Conservation (phyloP, 2,329 filamentous ascomycete species). For the Whalleya microplaca region DNA sequence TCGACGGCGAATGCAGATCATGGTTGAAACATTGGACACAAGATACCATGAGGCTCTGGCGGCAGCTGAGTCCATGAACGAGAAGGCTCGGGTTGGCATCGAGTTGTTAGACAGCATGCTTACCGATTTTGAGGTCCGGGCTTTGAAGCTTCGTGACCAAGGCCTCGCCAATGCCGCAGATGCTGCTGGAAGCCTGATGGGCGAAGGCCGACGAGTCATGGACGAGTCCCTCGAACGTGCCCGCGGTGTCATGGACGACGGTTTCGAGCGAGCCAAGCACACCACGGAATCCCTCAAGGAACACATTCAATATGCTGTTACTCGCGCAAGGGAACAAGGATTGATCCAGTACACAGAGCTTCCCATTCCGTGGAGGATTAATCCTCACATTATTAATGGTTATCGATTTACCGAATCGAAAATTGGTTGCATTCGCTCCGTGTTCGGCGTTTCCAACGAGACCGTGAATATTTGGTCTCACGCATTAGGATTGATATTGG, state of each 20-base stretch:
- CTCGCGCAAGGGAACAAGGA: conserved; percentile 75
- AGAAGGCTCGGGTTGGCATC: conserved; percentile 88
- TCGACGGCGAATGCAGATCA: conserved; percentile 78
- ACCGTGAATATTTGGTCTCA: conserved; percentile 98
- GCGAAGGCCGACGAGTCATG: conserved; percentile 77
- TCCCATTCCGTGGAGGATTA: conserved; percentile 89
- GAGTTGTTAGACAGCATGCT: conserved; percentile 85
- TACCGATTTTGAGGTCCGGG: conserved; percentile 80
- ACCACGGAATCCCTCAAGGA: conserved; percentile 83
- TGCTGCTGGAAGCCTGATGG: conserved; percentile 73
- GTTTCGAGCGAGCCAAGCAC: conserved; percentile 78
- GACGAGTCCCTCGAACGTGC: conserved; percentile 79
- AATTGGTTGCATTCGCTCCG: conserved; percentile 82
- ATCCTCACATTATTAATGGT: conserved; percentile 87
- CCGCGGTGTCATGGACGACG: conserved; percentile 76
- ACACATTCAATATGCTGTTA: conserved; percentile 78
- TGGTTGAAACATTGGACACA: conserved; percentile 89
- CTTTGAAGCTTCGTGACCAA: conserved; percentile 77
- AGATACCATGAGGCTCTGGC: conserved; percentile 85
- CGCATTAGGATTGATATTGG: conserved; percentile 82
- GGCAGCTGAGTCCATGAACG: conserved; percentile 83
- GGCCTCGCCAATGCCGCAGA: conserved; percentile 70
- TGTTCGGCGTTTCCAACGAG: conserved; percentile 88
- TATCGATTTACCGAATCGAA: conserved; percentile 96
- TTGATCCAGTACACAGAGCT: conserved; percentile 89